Evolutionary conservation across 257 asterid genomes (phyloP), one percentile per base, ranked within the genome.

Genomic region (Dorcoceras hygrometricum): DNA sequence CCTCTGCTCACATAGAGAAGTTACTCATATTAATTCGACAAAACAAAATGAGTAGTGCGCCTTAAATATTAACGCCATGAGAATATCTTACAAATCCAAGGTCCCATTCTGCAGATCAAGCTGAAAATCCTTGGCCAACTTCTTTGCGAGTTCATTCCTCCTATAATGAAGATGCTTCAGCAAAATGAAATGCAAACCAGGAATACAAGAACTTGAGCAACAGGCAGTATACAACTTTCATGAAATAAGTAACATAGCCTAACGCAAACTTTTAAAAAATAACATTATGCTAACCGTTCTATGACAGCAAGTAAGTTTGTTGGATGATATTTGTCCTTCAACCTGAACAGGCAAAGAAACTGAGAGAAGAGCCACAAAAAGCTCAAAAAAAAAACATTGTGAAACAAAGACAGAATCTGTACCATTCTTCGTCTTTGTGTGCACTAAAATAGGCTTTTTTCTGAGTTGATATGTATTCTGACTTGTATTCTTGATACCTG

Each of bases 391-490:
- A 65, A 46, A 28, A 65, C 36, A 63, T 63, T 36, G 57, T 23
- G 50, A 34, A 50, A 46, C 0, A 1, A 14, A 46, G 51, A 39
- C 43, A 53, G 43, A 11, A 36, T 57, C 39, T 39, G 67, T 87
- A 94, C 99, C 99, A 94, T 79, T 90, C 96, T 82, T 94, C 95
- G 81, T 84, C 88, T 71, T 94, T 94, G 66, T 90, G 99, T 25
- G 93, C 89, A 71, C 79, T 82, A 70, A 94, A 94, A 75, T 82
- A 94, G 62, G 88, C 77, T 79, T 80, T 82, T 78, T 94, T 94
- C 86, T 80, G 97, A 62, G 99, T 89, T 51, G 93, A 68, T 78
- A 88, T 82, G 59, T 85, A 94, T 79, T 89, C 97, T 63, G 95
- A 77, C 80, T 75, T 73, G 91, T 94, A 94, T 79, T 94, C 99